Percentiles rank a stretch among this genome's conserved stretches.
Evolutionary conservation across 2,329 filamentous ascomycete genomes (phyloP).

Genomic region (Cryphonectria radicalis): DNA sequence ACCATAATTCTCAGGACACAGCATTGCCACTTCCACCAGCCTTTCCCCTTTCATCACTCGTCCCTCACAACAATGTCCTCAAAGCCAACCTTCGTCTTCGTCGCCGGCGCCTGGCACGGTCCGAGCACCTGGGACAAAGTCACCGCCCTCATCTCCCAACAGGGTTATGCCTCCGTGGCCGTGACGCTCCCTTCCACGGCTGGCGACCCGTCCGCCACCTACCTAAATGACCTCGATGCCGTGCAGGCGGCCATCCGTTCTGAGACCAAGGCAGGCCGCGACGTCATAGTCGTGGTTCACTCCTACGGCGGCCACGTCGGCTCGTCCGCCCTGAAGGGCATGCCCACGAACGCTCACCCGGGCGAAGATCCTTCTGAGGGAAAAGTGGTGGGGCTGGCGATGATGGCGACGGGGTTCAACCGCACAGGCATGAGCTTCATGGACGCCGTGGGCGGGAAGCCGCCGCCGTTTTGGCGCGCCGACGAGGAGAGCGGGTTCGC

Average conservation of each 20-base stretch:
- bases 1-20: background rate
- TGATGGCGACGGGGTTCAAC: slow-evolving; percentile 51
- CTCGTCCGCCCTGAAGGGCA: slow-evolving; percentile 49
- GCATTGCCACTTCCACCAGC: background rate
- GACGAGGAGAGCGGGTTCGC: slow-evolving; percentile 48
- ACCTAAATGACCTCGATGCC: slow-evolving; percentile 47
- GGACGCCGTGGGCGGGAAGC: slow-evolving; percentile 45
- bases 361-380: slow-evolving; percentile 34
- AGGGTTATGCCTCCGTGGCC: slow-evolving; percentile 40
- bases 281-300: slow-evolving; percentile 53
- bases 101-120: slow-evolving; percentile 54
- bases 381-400: slow-evolving; percentile 48
- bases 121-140: slow-evolving; percentile 44
- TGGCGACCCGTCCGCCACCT: slow-evolving; percentile 41
- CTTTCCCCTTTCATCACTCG: background rate
- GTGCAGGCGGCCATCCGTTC: slow-evolving; percentile 41
- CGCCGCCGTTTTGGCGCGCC: slow-evolving; percentile 47
- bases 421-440: slow-evolving; percentile 45
- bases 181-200: slow-evolving; percentile 46
- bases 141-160: slow-evolving; percentile 39
- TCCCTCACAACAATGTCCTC: background rate
- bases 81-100: slow-evolving; percentile 43
- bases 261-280: slow-evolving; percentile 42
- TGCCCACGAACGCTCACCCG: slow-evolving; percentile 37
- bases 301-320: slow-evolving; percentile 55